Percentiles rank a stretch among this genome's conserved stretches.
These are phyloP conservation scores for Phytophthora ohioensis DNA, from an alignment of 352 stramenopile genomes.

Conservation along the genomic window DNA sequence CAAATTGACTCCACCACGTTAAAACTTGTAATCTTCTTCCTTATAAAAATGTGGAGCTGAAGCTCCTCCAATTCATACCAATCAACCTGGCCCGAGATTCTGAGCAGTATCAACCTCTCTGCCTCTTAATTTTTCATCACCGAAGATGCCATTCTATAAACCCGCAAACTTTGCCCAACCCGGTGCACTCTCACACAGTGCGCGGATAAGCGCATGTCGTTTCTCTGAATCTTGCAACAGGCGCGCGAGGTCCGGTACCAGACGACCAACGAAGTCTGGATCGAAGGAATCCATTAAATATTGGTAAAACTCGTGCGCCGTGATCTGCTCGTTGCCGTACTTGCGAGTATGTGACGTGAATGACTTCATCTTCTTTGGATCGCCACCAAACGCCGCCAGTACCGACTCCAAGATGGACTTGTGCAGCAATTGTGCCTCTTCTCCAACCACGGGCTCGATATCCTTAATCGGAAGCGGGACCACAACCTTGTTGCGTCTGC, in stretches of 20 bases:
- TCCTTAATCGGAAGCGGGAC: conserved; percentile 71
- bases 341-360: conserved; percentile 89
- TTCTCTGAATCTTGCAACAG: conserved; percentile 88
- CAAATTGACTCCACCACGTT: conserved; percentile 23
- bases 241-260: conserved; percentile 86
- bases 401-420: conserved; percentile 87
- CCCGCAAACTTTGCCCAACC: conserved; percentile 88
- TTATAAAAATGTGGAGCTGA: conserved; percentile 37
- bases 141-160: conserved; percentile 47
- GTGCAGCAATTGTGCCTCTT: conserved; percentile 83
- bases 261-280: conserved; percentile 85
- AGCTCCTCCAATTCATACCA: conserved; percentile 24
- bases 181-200: conserved; percentile 84
- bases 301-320: conserved; percentile 89
- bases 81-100: conserved; percentile 2
- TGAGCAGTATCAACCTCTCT: conserved; percentile 16
- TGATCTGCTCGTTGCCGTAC: conserved; percentile 87
- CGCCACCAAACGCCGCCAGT: conserved; percentile 71
- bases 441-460: conserved; percentile 84
- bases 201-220: conserved; percentile 81
- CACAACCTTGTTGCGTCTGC: conserved; percentile 56
- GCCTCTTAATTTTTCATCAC: not conserved
- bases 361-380: conserved; percentile 87
- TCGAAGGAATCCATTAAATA: conserved; percentile 92
- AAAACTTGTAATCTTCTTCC: conserved; percentile 31